A percentile compares a stretch with the other conserved stretches of the same genome.
Conservation (phyloP, 192 early-diverging fungal species). For the Hyaloraphidium curvatum region DNA sequence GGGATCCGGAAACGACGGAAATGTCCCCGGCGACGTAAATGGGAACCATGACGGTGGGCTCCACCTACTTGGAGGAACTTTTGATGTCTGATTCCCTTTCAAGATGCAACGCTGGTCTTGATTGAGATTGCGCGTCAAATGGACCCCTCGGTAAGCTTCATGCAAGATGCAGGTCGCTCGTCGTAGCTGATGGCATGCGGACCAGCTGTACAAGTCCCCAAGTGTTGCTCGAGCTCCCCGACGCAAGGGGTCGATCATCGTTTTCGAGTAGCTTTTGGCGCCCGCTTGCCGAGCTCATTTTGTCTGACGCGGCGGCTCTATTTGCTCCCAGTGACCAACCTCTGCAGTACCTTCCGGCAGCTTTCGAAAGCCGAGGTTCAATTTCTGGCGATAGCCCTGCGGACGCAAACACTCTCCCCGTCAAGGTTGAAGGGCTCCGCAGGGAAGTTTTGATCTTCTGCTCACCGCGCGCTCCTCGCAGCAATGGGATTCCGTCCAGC, state of each 20-base stretch:
- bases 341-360: neutral
- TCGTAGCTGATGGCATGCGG: slow-evolving; percentile 1
- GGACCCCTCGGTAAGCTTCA: slow-evolving; percentile 5
- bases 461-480: slow-evolving; percentile 7
- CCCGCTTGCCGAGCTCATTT: neutral
- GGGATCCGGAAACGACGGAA: slow-evolving; percentile 1
- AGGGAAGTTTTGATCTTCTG: too few relatives aligned
- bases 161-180: slow-evolving; percentile 5
- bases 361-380: neutral
- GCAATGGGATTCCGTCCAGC: slow-evolving; percentile 25
- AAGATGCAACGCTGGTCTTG: slow-evolving; percentile 23
- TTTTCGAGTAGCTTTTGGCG: slow-evolving; percentile 32
- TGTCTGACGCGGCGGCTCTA: neutral
- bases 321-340: neutral
- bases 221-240: slow-evolving; percentile 7
- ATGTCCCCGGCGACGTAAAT: too few relatives aligned
- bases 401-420: neutral
- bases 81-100: too few relatives aligned
- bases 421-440: neutral
- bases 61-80: too few relatives aligned
- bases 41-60: too few relatives aligned
- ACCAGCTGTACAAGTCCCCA: slow-evolving; percentile 7
- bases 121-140: slow-evolving; percentile 24
- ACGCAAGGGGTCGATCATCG: slow-evolving; percentile 37
- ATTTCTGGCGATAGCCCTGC: neutral